phyloP scores from a whole-genome alignment of 2,329 filamentous ascomycete genomes.

The Diaporthe eres region DNA sequence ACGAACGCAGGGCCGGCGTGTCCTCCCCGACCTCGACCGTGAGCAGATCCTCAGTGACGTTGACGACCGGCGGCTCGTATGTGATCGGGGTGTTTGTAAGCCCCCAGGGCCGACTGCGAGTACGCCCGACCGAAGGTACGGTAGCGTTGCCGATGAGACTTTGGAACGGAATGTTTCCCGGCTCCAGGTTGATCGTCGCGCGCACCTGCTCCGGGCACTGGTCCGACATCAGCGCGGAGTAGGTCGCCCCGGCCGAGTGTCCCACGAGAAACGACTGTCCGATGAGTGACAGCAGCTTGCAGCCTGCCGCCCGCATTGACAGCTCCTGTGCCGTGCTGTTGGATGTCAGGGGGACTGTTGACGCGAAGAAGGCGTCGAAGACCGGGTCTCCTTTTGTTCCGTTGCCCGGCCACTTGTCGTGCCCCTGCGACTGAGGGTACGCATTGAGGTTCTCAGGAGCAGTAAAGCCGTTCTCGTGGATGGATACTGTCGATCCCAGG shows the following conservation, averaged over 20 bases:
- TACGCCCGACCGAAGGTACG: constrained; percentile 4
- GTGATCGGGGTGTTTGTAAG: constrained; percentile 28
- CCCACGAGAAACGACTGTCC: constrained; percentile 50
- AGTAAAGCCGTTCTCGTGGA: constrained; percentile 48
- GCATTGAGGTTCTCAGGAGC: constrained; percentile 41
- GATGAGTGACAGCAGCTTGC: constrained; percentile 49
- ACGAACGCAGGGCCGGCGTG: neutral
- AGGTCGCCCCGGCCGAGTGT: constrained; percentile 48
- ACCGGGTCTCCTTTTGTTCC: constrained; percentile 50
- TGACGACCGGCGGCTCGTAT: constrained; percentile 1
- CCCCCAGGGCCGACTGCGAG: constrained; percentile 14
- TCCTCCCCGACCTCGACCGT: constrained; percentile 16
- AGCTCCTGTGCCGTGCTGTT: constrained; percentile 48
- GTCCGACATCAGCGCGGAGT: constrained; percentile 25
- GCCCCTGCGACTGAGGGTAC: constrained; percentile 53
- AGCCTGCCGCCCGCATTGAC: constrained; percentile 49
- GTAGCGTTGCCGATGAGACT: constrained; percentile 28
- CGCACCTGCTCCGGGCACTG: constrained; percentile 11
- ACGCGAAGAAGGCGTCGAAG: constrained; percentile 50
- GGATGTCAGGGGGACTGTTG: constrained; percentile 48
- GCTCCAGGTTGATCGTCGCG: constrained; percentile 26
- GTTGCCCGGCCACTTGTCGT: constrained; percentile 57
- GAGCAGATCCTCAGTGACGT: neutral
- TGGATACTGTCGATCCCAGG: constrained; percentile 36
- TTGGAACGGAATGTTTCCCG: constrained; percentile 9